Base-by-base conservation (phyloP, 2,329 filamentous ascomycete genomes). In the Epichloe gansuensis region DNA sequence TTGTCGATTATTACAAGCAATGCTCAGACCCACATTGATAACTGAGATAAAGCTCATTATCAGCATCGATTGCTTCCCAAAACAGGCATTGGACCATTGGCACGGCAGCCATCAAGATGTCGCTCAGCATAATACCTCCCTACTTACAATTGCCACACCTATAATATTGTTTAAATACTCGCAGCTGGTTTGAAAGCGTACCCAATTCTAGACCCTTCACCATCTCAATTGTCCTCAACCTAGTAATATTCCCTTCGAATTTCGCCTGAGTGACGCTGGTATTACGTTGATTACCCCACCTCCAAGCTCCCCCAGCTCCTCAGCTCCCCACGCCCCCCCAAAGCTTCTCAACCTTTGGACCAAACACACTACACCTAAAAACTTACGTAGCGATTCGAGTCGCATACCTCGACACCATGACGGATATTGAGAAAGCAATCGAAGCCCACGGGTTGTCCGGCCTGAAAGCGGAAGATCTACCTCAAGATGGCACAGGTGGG, bases 401-500 rank as follows among this genome's bases (percentile, higher is more conserved):
- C 17, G 17, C 17, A 21, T 21, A 21, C 17, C 17, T n/a, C 39
- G 36, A 49, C 11, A 42, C 23, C 34, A 55, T 55, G 53, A 13
- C 51, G 12, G 53, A 52, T 23, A 50, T 55, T 11, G 44, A 48
- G 44, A 51, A 46, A 46, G 48, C 40, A 36, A 25, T 52, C 31
- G 21, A 53, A 9, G 48, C 34, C 38, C 51, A 47, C 25, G 52
- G 52, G 6, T 17, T 53, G 12, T 47, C 66, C 17, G 57, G 61
- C 40, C 71, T 71, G 54, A 68, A 73, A 51, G 68, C 74, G 31
- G 71, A 71, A 54, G 68, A 77, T 47, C 67, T 81, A 44, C 76
- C 83, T 49, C 80, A 76, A 49, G 85, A 89, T 63, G 85, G 85
- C 66, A 88, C 85, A 54, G 85, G 85, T 88, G 68, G 58, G 71